Base-by-base conservation (phyloP, 495 filamentous ascomycete genomes). In the Trichocladium uniseriatum region DNA sequence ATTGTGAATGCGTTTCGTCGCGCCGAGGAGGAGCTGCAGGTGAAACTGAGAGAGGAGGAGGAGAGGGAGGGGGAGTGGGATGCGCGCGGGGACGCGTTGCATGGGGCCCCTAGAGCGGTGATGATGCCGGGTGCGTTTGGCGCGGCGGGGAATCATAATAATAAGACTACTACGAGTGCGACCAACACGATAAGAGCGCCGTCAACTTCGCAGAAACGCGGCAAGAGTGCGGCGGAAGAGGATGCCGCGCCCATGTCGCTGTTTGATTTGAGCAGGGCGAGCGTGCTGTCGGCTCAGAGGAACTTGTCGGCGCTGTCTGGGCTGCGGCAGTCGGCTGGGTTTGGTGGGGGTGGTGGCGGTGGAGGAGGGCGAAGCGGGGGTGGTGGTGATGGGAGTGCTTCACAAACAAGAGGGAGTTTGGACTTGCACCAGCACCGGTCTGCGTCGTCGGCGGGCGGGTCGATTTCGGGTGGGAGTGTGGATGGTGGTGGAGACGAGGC, bases 171-270 rank as follows among this genome's bases (percentile, higher is more conserved):
- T n/a, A n/a, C n/a, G n/a, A n/a, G n/a, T n/a, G n/a, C n/a, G n/a
- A n/a, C n/a, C n/a, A n/a, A n/a, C n/a, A n/a, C n/a, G n/a, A n/a
- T n/a, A n/a, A n/a, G n/a, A n/a, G n/a, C n/a, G n/a, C n/a, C n/a
- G n/a, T n/a, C n/a, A n/a, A n/a, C n/a, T n/a, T n/a, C n/a, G n/a
- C n/a, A n/a, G n/a, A n/a, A n/a, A n/a, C n/a, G n/a, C 21, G 18
- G 14, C 31, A 38, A 9, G 41, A 53, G 14, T 45, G 52, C 1
- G 52, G 62, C 13, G 53, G 66, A 69, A 10, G 55, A 61, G 13
- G 84, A 88, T 44, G 89, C 94, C 59, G 85, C 87, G 28, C 92
- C 92, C 0, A 90, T 96, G 83, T 89, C 88, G 2, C 70, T 97
- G 20, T 97, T 98, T 59, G 94, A 95, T 52, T 79, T 97, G 36